Evolutionary conservation across 1,284 basidiomycete species (phyloP), one percentile per base, ranked within the genome.

Genomic region (Ceratobasidium sp.): DNA sequence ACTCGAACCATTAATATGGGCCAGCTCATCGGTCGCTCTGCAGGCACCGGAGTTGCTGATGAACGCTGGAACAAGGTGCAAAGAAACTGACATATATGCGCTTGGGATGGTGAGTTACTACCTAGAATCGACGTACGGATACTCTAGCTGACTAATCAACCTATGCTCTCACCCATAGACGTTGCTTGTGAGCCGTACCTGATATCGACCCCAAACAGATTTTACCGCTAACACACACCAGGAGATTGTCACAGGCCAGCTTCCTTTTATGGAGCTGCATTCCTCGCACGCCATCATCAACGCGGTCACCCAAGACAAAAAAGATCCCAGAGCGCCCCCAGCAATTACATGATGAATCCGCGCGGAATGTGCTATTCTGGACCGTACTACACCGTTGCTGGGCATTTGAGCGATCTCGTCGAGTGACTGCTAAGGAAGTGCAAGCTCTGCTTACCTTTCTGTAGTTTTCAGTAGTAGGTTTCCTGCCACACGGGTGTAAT

Each of bases 1-100:
- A 15, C 17, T 28, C 12, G 5, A 17, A n/a, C 40, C 15, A 17
- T 26, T 17, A 10, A 26, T 33, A 17, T 15, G 38, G 12, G 6
- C 28, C 13, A 46, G 15, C 40, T 42, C n/a, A 20, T 40, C 15
- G 10, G 17, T 46, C 38, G 9, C 38, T 44, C 6, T 23, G 7
- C 4, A 73, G 69, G 69, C 69, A n/a, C 69, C 69, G 40, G 69
- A 73, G 15, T 40, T 73, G 5, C 26, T 73, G n/a, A 48, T 46
- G 15, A 56, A 61, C 15, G 26, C 38, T 13, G 46, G 56, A 9
- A 15, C 15, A 33, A n/a, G 69, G 23, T 59, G 38, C 13, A 50
- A 61, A 33, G 57, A 42, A 33, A 44, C 69, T 26, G 69, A 73
- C 26, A 42, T 73, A 23, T 73, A 73, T 48, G 69, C 69, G 42